Base-by-base conservation (phyloP, 1,284 basidiomycete species). In the Ceratobasidium papillatum region DNA sequence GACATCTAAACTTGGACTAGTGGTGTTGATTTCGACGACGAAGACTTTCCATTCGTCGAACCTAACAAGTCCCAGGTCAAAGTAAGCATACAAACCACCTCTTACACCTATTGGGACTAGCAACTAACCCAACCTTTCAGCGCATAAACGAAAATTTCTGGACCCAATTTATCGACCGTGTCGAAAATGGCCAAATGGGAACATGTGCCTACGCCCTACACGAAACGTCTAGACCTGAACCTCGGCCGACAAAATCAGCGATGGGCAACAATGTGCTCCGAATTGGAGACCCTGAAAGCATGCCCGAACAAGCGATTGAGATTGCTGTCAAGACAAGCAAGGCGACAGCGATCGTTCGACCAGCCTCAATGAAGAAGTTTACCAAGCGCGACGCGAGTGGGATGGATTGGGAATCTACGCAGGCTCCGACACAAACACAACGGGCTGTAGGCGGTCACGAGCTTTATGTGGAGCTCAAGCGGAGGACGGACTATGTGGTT, bases 11-110 rank as follows among this genome's bases (percentile, higher is more conserved):
- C 8, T 30, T 45, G 19, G 27, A 25, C 43, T 75, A 94, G 92
- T 32, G 95, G 95, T 3, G 86, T 95, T 49, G 94, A 95, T 81
- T 96, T 96, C 81, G 93, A 92, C 79, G 92, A 94, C 78, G 89
- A 90, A 45, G 87, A 90, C 25, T 82, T 88, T 27, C 87, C 83
- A 0, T 90, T 87, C 79, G 81, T 84, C 8, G 90, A 94, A 80
- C 87, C 91, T 69, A 83, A 89, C 78, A 95, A 96, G 79, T 85
- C 87, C 9, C 76, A 84, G 3, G 85, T 89, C 75, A 95, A 96
- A 86, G 94, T 92, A 78, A 41, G 77, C 74, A 17, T 34, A 32
- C 12, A 17, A 1, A 27, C 12, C 22, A 8, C 14, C 49, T 56
- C 3, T 25, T 74, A 74, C 49, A 80, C 80, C 3, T 3, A 41